Percentiles rank a stretch among this genome's conserved stretches.
phyloP scores from a whole-genome alignment of 2,329 filamentous ascomycete species.

The Ophiostoma perfectum region DNA sequence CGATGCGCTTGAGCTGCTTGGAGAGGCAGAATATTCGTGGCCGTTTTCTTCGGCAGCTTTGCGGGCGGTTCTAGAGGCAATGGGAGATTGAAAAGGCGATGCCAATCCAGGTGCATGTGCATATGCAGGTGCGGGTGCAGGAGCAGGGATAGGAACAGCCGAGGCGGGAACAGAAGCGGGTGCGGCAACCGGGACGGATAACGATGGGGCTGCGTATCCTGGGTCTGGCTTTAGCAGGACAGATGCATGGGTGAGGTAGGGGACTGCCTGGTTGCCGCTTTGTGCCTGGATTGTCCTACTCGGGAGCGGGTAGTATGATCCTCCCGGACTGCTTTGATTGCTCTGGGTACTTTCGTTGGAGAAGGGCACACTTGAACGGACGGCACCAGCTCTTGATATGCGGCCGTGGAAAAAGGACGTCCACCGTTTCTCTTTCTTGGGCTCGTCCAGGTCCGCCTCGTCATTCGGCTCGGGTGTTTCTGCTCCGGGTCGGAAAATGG shows the following conservation, averaged over 20 bases:
- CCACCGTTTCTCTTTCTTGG: conserved; percentile 36
- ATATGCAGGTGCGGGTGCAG: background rate
- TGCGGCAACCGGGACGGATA: conserved; percentile 13
- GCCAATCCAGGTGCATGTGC: background rate
- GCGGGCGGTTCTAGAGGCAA: background rate
- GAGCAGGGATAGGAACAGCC: background rate
- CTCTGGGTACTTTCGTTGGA: conserved; percentile 31
- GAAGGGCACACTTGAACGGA: conserved; percentile 30
- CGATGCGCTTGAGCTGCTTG: conserved; percentile 21
- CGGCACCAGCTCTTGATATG: conserved; percentile 30
- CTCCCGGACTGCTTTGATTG: conserved; percentile 27
- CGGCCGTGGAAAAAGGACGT: conserved; percentile 53
- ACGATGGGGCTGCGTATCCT: background rate
- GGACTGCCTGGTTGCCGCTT: conserved; percentile 28
- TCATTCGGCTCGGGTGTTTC: conserved; percentile 24
- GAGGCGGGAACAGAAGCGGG: background rate
- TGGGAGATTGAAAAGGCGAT: conserved; percentile 18
- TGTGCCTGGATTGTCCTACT: conserved; percentile 31
- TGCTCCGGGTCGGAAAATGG: conserved; percentile 25
- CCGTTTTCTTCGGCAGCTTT: conserved; percentile 4
- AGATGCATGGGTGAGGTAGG: conserved; percentile 37
- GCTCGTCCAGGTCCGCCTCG: background rate
- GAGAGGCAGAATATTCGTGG: conserved; percentile 5
- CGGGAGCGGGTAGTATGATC: conserved; percentile 30
- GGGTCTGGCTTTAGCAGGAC: conserved; percentile 27